Conservation (phyloP, 2,329 filamentous ascomycete genomes). For the Fusarium humuli region DNA sequence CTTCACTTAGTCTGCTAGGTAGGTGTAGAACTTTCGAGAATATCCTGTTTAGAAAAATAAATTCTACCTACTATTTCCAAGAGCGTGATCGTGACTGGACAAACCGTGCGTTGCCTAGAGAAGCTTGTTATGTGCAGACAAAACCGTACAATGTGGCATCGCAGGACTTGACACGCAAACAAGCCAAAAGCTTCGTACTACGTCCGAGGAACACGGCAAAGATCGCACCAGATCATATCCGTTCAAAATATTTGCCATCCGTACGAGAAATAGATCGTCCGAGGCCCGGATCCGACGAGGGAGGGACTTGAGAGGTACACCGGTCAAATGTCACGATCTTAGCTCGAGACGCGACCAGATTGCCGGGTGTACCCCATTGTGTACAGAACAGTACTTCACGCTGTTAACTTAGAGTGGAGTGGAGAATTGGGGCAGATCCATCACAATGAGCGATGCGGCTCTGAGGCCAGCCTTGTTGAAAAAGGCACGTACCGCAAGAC, state of each 20-base stretch:
- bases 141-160: neutral
- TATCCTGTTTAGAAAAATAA: neutral
- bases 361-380: conserved; percentile 46
- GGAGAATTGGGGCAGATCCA: conserved; percentile 47
- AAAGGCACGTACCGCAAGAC: conserved; percentile 29
- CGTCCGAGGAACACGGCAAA: neutral
- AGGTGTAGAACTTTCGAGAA: neutral
- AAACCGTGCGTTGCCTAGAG: too few species aligned
- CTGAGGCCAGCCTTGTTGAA: conserved; percentile 41
- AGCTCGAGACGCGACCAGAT: conserved; percentile 45
- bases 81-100: too few species aligned
- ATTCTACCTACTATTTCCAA: too few species aligned
- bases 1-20: neutral
- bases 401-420: conserved; percentile 40
- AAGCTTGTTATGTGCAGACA: neutral
- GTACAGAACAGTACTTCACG: conserved; percentile 39
- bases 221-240: neutral
- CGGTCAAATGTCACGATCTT: conserved; percentile 47
- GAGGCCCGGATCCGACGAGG: conserved; percentile 32
- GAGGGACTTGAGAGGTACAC: conserved; percentile 48
- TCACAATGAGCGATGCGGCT: conserved; percentile 43
- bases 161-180: neutral
- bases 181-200: neutral
- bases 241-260: conserved; percentile 6
- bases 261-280: conserved; percentile 20